phyloP scores from a whole-genome alignment of 2,329 filamentous ascomycete genomes.

The Colletotrichum liriopes region DNA sequence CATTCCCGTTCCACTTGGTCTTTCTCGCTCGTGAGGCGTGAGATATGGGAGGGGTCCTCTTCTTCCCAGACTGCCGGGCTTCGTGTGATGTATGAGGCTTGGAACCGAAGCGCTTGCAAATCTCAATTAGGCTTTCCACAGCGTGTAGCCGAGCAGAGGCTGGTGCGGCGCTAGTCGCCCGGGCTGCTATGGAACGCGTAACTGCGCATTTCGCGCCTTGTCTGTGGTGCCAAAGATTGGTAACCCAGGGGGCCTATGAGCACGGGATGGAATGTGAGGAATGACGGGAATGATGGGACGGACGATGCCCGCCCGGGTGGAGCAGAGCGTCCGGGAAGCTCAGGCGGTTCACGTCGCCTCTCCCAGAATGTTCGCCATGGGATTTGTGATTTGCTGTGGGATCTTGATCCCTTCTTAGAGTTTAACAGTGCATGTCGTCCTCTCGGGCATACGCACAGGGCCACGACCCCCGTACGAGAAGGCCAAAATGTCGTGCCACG shows the following conservation, averaged over 20 bases:
- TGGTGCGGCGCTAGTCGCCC: constrained; percentile 6
- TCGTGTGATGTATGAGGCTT: constrained; percentile 16
- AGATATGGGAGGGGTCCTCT: neutral
- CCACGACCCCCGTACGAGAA: constrained; percentile 9
- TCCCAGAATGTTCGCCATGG: constrained; percentile 18
- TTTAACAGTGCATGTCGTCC: constrained; percentile 28
- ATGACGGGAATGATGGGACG: constrained; percentile 1
- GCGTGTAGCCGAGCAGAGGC: constrained; percentile 4
- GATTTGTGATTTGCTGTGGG: constrained; percentile 28
- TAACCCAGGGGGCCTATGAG: neutral
- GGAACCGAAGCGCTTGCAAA: constrained; percentile 8
- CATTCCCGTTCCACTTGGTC: neutral
- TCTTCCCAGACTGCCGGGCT: neutral
- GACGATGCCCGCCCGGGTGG: constrained; percentile 9
- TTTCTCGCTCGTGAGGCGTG: neutral
- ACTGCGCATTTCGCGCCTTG: constrained; percentile 1
- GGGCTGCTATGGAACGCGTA: neutral
- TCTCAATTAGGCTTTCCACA: constrained; percentile 8
- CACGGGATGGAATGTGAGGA: constrained; percentile 24
- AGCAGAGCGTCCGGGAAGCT: constrained; percentile 23
- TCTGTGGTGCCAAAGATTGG: neutral
- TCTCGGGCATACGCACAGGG: constrained; percentile 15
- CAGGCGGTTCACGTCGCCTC: neutral
- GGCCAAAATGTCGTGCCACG: constrained; percentile 8
- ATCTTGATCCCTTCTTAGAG: constrained; percentile 9